Base-by-base conservation (phyloP, 805 yeast species). In the Candida golubevii region DNA sequence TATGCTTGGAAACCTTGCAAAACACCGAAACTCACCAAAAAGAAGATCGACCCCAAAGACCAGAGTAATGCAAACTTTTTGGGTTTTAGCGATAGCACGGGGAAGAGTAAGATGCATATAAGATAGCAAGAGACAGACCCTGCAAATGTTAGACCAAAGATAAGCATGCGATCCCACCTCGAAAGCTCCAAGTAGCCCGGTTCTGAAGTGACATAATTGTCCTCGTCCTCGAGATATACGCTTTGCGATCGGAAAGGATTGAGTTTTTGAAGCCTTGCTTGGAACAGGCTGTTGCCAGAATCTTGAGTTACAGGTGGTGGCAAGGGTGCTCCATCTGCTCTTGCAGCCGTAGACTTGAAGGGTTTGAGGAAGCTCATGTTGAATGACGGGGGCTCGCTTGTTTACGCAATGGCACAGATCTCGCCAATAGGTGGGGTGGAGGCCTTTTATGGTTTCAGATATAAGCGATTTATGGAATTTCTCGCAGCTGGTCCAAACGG, bases 151-250 rank as follows among this genome's bases (percentile, higher is more conserved):
- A 71, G 59, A 4, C 64, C 74, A 50, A 71, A 71, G 8, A 71
- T 68, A 18, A 71, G 56, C 75, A 72, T 70, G 43, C 77, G 59
- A 53, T 72, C 77, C 75, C 75, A 70, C 26, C 72, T 56, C 9
- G 72, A 67, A 38, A 72, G 61, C 53, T 71, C 72, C 50, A 66
- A 68, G 50, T 61, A 62, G 6, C 76, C 75, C 0, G 74, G 72
- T 10, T 72, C 72, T 1, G 71, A 54, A 1, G 76, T 71, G 27
- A 71, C 75, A 47, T 65, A 66, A 47, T 66, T 68, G 4, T 66
- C 67, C 15, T 71, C 74, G 40, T 71, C 76, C 48, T 71, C 67
- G 29, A 71, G 57, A 48, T 66, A 68, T 2, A 70, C 65, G 23
- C 69, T 65, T 42, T 59, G 59, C 31, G 56, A 57, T 29, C 65